Conservation (phyloP, 1,284 basidiomycete species). For the Trichosporon inkin region DNA sequence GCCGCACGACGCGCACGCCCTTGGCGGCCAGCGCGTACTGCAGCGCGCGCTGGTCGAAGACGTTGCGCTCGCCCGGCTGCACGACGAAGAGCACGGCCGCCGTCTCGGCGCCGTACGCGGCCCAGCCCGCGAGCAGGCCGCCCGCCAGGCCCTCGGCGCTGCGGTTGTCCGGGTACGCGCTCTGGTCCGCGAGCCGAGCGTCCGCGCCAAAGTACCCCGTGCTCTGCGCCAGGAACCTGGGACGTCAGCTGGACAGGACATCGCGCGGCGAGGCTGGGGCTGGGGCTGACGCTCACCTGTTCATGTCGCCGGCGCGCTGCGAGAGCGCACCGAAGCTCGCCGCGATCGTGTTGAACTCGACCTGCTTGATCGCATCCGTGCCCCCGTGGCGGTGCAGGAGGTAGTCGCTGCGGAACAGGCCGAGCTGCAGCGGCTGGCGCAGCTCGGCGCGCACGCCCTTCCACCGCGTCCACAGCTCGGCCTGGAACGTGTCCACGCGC, state of each 20-base stretch:
- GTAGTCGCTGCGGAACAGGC: slow-evolving; percentile 95
- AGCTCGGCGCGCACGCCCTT: slow-evolving; percentile 64
- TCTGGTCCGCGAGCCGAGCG: slow-evolving; percentile 54
- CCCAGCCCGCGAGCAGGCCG: slow-evolving; percentile 76
- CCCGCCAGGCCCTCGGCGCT: slow-evolving; percentile 66
- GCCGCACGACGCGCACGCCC: slow-evolving; percentile 65
- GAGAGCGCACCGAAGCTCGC: slow-evolving; percentile 83
- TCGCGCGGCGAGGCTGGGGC: slow-evolving; percentile 3
- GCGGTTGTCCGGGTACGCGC: slow-evolving; percentile 69
- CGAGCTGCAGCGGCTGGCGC: slow-evolving; percentile 71
- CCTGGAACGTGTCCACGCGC: slow-evolving; percentile 81
- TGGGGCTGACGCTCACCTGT: slow-evolving; percentile 57
- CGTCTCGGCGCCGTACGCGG: slow-evolving; percentile 57
- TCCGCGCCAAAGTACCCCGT: slow-evolving; percentile 65
- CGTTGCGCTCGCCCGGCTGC: slow-evolving; percentile 85
- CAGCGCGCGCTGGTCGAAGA: slow-evolving; percentile 87
- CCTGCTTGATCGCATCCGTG: slow-evolving; percentile 69
- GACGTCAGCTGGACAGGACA: slow-evolving; percentile 5
- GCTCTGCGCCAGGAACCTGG: slow-evolving; percentile 62
- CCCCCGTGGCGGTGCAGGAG: slow-evolving; percentile 61
- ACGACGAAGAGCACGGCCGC: slow-evolving; percentile 73
- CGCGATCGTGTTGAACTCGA: slow-evolving; percentile 98
- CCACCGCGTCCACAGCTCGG: slow-evolving; percentile 81
- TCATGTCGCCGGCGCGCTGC: slow-evolving; percentile 67
- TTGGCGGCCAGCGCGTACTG: slow-evolving; percentile 73